Evolutionary conservation across 2,329 filamentous ascomycete species (phyloP), one percentile per base, ranked within the genome.

Genomic region (Talaromyces piceae): DNA sequence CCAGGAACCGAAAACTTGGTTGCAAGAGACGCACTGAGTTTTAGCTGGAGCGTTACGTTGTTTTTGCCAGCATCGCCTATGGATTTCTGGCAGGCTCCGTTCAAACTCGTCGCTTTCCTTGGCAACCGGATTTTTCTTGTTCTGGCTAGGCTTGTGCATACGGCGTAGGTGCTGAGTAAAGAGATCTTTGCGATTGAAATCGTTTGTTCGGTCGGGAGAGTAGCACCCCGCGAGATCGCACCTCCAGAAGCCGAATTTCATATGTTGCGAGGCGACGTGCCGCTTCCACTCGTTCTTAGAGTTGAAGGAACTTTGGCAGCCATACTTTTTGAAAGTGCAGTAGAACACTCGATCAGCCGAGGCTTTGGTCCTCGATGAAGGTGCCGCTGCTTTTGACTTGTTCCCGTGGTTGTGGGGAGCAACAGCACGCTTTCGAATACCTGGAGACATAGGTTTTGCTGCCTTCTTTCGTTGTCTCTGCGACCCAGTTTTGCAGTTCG

Each of bases 231-330:
- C 85, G 27, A 86, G 73, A 57, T 83, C 78, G 71, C 91, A 97
- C 52, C 85, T 76, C 81, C 84, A 96, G 69, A 83, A 87, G 41
- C 79, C 73, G 3, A 88, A 74, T 49, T 84, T 80, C 20, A 95
- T 74, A 63, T 97, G 91, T 63, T 95, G 87, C 0, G 86, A 87
- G 27, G 76, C 73, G 60, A 91, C 82, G 64, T 97, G 91, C 0
- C 91, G 82, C 68, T 96, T 96, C 91, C 91, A 96, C 67, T 96
- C 91, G 64, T 95, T 95, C 72, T 95, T 95, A 58, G 79, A 84
- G 3, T 79, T 77, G 62, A 95, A 95, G 0, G 77, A 82, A 2
- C 82, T 80, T 1, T 56, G 57, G 70, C 91, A 97, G 28, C 86
- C 87, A 51, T 90, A 93, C 50, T 81, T 83, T 26, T 80, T 74